Base-by-base conservation (phyloP, 2,329 filamentous ascomycete species). In the Chaetomium globosum region DNA sequence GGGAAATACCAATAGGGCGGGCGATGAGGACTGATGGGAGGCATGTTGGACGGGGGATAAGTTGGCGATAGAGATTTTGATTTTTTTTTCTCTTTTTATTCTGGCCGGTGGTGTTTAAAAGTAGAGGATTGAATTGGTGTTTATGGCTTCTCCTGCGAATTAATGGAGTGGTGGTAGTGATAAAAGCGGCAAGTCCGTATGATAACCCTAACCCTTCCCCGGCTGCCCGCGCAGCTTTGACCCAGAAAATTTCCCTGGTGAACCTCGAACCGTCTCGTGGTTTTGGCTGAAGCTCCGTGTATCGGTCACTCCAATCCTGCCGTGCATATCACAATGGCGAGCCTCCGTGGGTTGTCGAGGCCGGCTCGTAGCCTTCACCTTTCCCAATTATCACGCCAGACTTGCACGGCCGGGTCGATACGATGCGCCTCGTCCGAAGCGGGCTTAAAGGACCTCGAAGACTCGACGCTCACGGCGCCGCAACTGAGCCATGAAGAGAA, bases 391-490 rank as follows among this genome's bases (percentile, higher is more conserved):
- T 49, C 61, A 36, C 70, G 69, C 51, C 66, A 67, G 55, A 56
- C 67, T 61, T 70, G 64, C 62, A 51, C 61, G 33, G 13, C 62
- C 62, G 78, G 64, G 39, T 53, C 75, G 59, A 75, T 65, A 67
- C 77, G 81, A 75, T 82, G 80, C 72, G 78, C 78, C 64, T 84
- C 83, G n/a, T 81, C 80, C 54, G 76, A 79, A 66, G 77, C 77
- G 13, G 73, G 74, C 59, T 74, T 84, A 49, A 71, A 75, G 55
- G 84, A 86, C 66, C 78, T 87, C 66, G 84, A 87, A 71, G 78
- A 81, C 39, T 85, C 84, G 59, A 80, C 82, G 36, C 79, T 86
- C 70, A 71, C 72, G 43, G 75, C 78, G 21, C 80, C 82, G 26
- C 69, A 75, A 16, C 79, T 80, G 16, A 77, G 79, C 46, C 73